phyloP scores from a whole-genome alignment of 352 stramenopile genomes.

The Globisporangium alternatum region DNA sequence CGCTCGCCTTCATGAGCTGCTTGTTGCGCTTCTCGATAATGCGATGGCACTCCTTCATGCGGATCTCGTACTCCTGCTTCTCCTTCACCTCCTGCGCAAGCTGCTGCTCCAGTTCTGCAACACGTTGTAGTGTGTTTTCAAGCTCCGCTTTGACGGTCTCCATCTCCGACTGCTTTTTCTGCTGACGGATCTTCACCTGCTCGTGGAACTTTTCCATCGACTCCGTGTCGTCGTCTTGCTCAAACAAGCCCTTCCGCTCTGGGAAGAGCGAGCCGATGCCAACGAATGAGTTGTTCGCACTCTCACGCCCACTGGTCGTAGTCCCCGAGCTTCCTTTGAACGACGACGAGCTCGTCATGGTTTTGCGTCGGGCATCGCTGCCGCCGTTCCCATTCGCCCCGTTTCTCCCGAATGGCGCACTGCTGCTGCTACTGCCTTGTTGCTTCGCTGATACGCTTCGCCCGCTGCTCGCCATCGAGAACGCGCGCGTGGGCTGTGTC shows the following conservation, averaged over 20 bases:
- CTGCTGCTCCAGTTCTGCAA: constrained; percentile 33
- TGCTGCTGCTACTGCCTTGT: constrained; percentile 9
- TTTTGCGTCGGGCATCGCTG: constrained; percentile 11
- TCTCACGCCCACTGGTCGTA: constrained; percentile 1
- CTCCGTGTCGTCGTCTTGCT: constrained; percentile 70
- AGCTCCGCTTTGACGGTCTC: constrained; percentile 44
- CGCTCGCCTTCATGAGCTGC: constrained; percentile 80
- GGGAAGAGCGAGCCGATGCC: constrained; percentile 2
- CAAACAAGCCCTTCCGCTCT: constrained; percentile 71
- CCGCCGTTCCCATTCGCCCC: constrained; percentile 8
- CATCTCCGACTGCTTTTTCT: constrained; percentile 66
- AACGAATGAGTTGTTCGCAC: constrained; percentile 15
- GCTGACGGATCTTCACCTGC: constrained; percentile 66
- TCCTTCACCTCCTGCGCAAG: constrained; percentile 35
- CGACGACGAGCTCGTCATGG: constrained; percentile 11
- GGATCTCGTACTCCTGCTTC: constrained; percentile 64
- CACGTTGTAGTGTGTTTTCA: constrained; percentile 28
- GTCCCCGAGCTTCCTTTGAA: constrained; percentile 11
- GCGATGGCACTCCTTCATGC: constrained; percentile 74
- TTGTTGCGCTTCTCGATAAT: constrained; percentile 88
- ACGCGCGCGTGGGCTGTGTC: constrained; percentile 3
- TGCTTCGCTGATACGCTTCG: constrained; percentile 16
- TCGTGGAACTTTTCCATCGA: constrained; percentile 73
- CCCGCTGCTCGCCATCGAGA: constrained; percentile 6
- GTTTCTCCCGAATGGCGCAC: constrained; percentile 1